These are phyloP conservation scores for Leucosporidium creatinivorum DNA, from an alignment of 768 basidiomycete species.

Conservation along the genomic window DNA sequence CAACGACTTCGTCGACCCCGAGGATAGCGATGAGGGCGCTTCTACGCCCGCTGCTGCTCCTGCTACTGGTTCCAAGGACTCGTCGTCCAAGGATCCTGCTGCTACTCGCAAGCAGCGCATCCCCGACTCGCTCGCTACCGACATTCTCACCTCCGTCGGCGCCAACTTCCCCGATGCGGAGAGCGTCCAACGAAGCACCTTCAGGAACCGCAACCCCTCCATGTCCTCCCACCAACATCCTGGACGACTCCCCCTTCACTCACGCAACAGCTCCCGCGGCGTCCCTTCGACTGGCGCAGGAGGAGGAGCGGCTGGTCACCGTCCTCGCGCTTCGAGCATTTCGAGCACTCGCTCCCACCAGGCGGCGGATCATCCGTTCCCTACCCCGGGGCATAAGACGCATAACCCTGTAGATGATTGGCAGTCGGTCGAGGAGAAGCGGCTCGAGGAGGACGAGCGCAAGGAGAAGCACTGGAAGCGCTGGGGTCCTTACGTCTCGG, in stretches of 20 bases:
- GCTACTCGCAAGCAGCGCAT: not conserved
- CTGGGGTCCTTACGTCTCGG: constrained; percentile 96
- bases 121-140: not conserved
- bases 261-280: not conserved
- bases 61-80: not conserved
- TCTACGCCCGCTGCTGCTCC: not conserved
- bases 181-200: constrained; percentile 12
- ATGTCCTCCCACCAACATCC: constrained; percentile 22
- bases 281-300: not conserved
- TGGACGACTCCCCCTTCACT: constrained; percentile 12
- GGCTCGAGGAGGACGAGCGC: constrained; percentile 69
- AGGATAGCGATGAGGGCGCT: constrained; percentile 10
- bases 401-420: constrained; percentile 46
- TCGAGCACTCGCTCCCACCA: constrained; percentile 20
- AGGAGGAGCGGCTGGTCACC: not conserved
- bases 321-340: constrained; percentile 20
- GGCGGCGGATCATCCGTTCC: constrained; percentile 36
- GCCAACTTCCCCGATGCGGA: constrained; percentile 24
- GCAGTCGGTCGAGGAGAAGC: constrained; percentile 70
- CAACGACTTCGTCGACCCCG: constrained; percentile 25
- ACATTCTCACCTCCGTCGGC: not conserved
- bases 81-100: too few species aligned
- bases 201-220: constrained; percentile 31
- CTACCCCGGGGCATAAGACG: constrained; percentile 35
- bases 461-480: constrained; percentile 91